These are phyloP conservation scores for Picea mariana DNA, from an alignment of 83 land plant genomes.

Conservation along the genomic window DNA sequence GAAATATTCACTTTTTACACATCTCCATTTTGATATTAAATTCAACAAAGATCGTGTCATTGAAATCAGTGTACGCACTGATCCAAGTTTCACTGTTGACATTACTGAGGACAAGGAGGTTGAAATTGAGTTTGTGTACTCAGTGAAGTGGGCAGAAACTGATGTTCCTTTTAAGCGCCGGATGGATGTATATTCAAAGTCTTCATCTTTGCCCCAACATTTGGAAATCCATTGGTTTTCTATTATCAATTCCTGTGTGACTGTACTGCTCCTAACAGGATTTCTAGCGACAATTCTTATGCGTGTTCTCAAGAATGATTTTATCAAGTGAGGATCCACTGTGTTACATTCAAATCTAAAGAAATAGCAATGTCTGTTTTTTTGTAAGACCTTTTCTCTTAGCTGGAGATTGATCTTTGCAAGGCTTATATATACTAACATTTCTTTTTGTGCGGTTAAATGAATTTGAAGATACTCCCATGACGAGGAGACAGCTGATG, in stretches of 20 bases:
- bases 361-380: too few species aligned
- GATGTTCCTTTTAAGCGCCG: slow-evolving; percentile 49
- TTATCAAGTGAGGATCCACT: slow-evolving; percentile 59
- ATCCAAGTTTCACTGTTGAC: slow-evolving; percentile 50
- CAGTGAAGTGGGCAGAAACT: slow-evolving; percentile 70
- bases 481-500: slow-evolving; percentile 55
- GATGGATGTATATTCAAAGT: slow-evolving; percentile 71
- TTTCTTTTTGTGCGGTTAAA: too few species aligned
- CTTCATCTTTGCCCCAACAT: slow-evolving; percentile 67
- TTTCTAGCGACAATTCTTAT: slow-evolving; percentile 57
- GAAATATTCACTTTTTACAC: slow-evolving; percentile 57
- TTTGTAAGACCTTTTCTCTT: too few species aligned
- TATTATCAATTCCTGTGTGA: slow-evolving; percentile 72
- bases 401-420: too few species aligned
- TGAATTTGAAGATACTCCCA: too few species aligned
- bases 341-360: too few species aligned
- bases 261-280: slow-evolving; percentile 65
- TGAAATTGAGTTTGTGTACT: slow-evolving; percentile 62
- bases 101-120: slow-evolving; percentile 66
- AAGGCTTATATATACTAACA: too few species aligned
- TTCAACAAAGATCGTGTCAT: slow-evolving; percentile 79
- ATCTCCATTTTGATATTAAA: slow-evolving; percentile 58
- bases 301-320: slow-evolving; percentile 62
- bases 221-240: slow-evolving; percentile 82
- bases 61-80: slow-evolving; percentile 63